Base-by-base conservation (phyloP, 78 protist species). In the Andalucia godoyi region DNA sequence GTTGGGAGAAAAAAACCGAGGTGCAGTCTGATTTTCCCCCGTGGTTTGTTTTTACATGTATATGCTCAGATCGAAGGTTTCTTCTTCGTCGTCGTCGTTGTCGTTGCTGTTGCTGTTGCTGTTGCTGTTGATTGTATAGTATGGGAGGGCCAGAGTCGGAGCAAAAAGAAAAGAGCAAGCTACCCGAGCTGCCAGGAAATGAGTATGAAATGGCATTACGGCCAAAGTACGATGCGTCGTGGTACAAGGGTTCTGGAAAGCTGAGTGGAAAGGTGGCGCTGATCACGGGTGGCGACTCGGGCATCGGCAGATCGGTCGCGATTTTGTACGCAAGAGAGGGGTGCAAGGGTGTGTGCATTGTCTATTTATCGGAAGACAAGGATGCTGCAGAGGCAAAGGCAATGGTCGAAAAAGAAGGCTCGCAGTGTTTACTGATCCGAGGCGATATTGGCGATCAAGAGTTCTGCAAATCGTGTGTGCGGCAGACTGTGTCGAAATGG, bases 261-360 rank as follows among this genome's bases (percentile, higher is more conserved):
- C 57, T 67, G 4, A 12, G 4, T 23, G 55, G n/a, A 36, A 53
- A 55, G 39, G 50, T 23, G 15, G 73, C 73, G 21, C 51, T 67
- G 29, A 46, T 67, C 43, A 67, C 73, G 6, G 73, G 73, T 27
- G 73, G 62, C 3, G 73, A 67, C 47, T 33, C 49, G 37, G 73
- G 73, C 29, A 67, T 67, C 23, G 73, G 73, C 36, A 42, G 73
- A 18, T 42, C 73, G 15, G 57, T 49, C 7, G 73, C 73, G 23
- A 46, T 67, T 25, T 45, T 67, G n/a, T 67, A 23, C 52, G 73
- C 73, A 6, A 36, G 73, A 5, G 73, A 67, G 43, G 73, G 73
- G 5, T 25, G 47, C 6, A 33, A 63, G n/a, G 50, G 21, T 46
- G 73, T 67, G 21, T 27, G 61, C 37, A 67, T 67, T 38, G 45